Conservation (phyloP, 192 early-diverging fungal genomes). For the Haplosporangium gracile region DNA sequence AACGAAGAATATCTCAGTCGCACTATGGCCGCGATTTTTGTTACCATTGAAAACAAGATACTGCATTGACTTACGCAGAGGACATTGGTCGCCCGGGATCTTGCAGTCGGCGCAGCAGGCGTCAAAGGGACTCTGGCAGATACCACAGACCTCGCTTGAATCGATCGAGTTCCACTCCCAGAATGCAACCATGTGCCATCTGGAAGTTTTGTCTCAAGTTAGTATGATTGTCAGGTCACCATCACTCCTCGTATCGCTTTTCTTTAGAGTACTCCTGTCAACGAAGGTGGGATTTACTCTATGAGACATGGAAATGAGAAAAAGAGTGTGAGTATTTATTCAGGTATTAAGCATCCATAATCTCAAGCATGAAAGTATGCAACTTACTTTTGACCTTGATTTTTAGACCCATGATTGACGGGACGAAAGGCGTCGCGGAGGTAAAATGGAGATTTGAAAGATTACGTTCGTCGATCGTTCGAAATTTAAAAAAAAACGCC, state of each 20-base stretch:
- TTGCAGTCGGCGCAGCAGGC: constrained; percentile 88
- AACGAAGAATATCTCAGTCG: neutral
- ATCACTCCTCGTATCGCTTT: neutral
- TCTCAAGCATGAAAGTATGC: neutral
- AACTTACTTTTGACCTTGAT: constrained; percentile 48
- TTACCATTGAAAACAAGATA: neutral
- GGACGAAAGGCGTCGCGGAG: neutral
- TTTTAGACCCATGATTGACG: constrained; percentile 20
- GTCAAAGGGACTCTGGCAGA: constrained; percentile 90
- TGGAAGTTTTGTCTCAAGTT: neutral
- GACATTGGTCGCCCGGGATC: constrained; percentile 89
- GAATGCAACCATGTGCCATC: constrained; percentile 86
- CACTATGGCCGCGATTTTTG: neutral
- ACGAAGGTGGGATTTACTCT: neutral
- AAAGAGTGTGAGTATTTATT: neutral
- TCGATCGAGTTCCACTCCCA: constrained; percentile 90
- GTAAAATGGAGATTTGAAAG: neutral
- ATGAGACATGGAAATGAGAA: neutral
- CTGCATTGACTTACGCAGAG: constrained; percentile 65
- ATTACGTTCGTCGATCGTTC: too few species aligned
- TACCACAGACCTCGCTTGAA: constrained; percentile 92
- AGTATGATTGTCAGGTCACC: neutral
- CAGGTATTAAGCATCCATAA: neutral
- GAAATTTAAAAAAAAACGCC: neutral
- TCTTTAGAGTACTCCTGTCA: neutral